Percentiles rank a stretch among this genome's conserved stretches.
These are phyloP conservation scores for Daedaleopsis nitida DNA, from an alignment of 768 basidiomycete genomes.

Conservation along the genomic window DNA sequence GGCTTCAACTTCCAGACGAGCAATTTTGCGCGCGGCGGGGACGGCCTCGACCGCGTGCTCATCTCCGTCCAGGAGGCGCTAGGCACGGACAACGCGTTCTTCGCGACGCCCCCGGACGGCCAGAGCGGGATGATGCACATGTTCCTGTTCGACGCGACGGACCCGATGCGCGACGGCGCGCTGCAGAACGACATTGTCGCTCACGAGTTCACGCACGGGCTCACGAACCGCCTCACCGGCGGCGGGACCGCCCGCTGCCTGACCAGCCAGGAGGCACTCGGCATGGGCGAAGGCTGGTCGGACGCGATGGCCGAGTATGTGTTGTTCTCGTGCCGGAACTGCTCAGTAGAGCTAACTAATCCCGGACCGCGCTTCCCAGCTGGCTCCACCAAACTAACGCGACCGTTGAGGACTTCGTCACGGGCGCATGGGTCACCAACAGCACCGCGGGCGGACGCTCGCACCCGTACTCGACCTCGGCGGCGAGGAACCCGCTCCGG, in stretches of 20 bases:
- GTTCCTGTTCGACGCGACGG: constrained; percentile 26
- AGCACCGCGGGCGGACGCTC: constrained; percentile 53
- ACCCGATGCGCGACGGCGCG: constrained; percentile 63
- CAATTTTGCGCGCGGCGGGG: constrained; percentile 55
- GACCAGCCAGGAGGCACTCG: constrained; percentile 62
- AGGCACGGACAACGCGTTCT: constrained; percentile 44
- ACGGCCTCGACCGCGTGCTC: constrained; percentile 50
- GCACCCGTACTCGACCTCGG: constrained; percentile 59
- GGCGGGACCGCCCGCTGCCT: constrained; percentile 59
- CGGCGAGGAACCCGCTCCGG: constrained; percentile 45
- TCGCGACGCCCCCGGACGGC: constrained; percentile 28
- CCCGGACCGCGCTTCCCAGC: constrained; percentile 17
- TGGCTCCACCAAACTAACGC: constrained; percentile 43
- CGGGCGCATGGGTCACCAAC: constrained; percentile 58
- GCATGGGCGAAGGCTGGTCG: constrained; percentile 73
- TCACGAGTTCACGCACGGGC: constrained; percentile 44
- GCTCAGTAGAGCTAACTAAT: neutral
- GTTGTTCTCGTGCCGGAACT: neutral
- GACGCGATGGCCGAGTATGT: constrained; percentile 40
- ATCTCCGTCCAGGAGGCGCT: constrained; percentile 52
- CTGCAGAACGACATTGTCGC: constrained; percentile 60
- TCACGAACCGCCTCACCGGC: constrained; percentile 48
- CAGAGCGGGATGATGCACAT: constrained; percentile 44
- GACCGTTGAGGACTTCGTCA: constrained; percentile 35
- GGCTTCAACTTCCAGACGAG: constrained; percentile 63